Evolutionary conservation across 1,284 basidiomycete species (phyloP).

Genomic region (Cutaneotrichosporon curvatum): DNA sequence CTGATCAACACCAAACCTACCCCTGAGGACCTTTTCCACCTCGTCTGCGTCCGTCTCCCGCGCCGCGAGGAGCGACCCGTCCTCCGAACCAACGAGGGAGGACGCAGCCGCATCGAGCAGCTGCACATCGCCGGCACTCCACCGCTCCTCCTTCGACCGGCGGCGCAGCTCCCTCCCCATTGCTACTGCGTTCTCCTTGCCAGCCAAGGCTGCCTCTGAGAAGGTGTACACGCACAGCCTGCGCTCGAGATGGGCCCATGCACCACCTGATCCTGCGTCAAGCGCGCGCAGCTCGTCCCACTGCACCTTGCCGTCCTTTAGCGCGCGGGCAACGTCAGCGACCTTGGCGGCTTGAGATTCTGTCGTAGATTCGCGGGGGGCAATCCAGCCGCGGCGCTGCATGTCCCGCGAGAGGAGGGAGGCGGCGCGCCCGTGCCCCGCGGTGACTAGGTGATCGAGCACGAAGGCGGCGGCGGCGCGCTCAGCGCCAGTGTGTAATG

Average conservation of each 20-base stretch:
- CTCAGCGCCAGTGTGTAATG: constrained; percentile 12
- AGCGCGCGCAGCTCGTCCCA: not conserved
- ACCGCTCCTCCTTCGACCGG: constrained; percentile 1
- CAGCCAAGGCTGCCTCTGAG: not conserved
- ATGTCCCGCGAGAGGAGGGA: constrained; percentile 13
- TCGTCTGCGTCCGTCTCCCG: constrained; percentile 3
- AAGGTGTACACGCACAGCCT: constrained; percentile 6
- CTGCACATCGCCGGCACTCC: constrained; percentile 1
- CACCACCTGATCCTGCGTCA: not conserved
- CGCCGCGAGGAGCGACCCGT: not conserved
- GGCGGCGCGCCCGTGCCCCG: constrained; percentile 62
- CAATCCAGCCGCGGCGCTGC: constrained; percentile 13
- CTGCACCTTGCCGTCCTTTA: not conserved
- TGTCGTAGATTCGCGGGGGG: not conserved
- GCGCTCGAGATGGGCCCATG: not conserved
- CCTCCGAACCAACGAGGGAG: constrained; percentile 2
- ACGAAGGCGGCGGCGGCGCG: constrained; percentile 61
- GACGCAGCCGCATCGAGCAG: constrained; percentile 7
- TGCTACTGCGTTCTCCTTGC: not conserved
- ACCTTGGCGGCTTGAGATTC: not conserved
- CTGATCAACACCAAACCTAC: not conserved
- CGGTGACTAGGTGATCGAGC: constrained; percentile 67
- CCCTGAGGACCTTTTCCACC: not conserved
- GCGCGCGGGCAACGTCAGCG: not conserved
- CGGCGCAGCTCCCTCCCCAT: constrained; percentile 3